phyloP scores from a whole-genome alignment of 768 basidiomycete species.

The Lenzites betulinus region DNA sequence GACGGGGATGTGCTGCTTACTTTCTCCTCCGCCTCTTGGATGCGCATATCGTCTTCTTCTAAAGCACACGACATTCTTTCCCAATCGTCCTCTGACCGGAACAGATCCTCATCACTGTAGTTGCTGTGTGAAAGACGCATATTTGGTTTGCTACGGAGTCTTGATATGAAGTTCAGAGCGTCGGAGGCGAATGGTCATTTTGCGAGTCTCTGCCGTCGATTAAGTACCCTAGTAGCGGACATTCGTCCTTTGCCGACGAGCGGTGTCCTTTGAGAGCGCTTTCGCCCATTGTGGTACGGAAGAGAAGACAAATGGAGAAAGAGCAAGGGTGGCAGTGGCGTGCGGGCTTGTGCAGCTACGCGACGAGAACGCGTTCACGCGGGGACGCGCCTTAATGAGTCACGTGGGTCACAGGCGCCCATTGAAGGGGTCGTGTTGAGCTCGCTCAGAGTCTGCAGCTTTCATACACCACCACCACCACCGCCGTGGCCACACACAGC shows the following conservation, averaged over 20 bases:
- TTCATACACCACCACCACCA: slow-evolving; percentile 1
- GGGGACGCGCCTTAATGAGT: slow-evolving; percentile 16
- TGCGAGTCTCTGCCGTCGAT: no score
- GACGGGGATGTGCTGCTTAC: not conserved
- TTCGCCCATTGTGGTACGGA: no score
- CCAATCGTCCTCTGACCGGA: not conserved
- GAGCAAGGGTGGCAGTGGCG: not conserved
- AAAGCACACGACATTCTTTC: not conserved
- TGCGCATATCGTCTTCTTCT: not conserved
- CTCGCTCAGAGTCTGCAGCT: slow-evolving; percentile 14
- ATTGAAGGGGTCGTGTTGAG: slow-evolving; percentile 19
- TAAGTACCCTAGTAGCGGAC: not conserved
- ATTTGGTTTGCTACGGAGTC: no score
- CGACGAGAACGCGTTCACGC: slow-evolving; percentile 2
- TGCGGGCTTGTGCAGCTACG: no score
- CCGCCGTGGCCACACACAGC: not conserved
- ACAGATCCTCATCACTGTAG: no score
- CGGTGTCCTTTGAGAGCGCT: no score
- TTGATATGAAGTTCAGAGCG: no score
- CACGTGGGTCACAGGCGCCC: slow-evolving; percentile 12
- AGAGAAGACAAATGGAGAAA: no score
- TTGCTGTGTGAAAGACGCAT: no score
- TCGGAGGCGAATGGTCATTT: no score
- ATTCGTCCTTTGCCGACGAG: not conserved
- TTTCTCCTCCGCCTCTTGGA: not conserved